phyloP scores from a whole-genome alignment of 352 stramenopile genomes.

The Phytophthora niederhauseri region DNA sequence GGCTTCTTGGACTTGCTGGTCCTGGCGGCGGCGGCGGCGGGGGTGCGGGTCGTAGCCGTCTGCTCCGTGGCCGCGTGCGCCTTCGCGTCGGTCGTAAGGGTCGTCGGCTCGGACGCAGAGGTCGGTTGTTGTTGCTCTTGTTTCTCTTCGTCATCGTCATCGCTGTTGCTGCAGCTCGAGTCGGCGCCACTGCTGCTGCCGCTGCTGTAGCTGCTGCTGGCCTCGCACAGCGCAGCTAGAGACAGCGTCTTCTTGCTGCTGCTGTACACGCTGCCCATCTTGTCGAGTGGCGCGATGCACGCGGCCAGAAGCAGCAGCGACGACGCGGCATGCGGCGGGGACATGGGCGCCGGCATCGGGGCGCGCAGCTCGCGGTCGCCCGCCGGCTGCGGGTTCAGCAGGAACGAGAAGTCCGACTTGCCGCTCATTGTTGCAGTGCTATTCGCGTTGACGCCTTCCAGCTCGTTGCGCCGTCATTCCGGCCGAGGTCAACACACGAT shows the following conservation, averaged over 20 bases:
- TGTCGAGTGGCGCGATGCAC: constrained; percentile 50
- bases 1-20: constrained; percentile 10
- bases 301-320: constrained; percentile 46
- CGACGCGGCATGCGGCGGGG: constrained; percentile 23
- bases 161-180: constrained; percentile 12
- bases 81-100: not conserved
- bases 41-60: no score
- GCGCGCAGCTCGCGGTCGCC: not conserved
- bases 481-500: no score
- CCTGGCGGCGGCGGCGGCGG: not conserved
- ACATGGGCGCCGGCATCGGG: constrained; percentile 24
- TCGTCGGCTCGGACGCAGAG: not conserved
- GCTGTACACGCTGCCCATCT: constrained; percentile 13
- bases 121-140: constrained; percentile 4
- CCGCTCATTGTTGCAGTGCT: constrained; percentile 40
- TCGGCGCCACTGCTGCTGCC: constrained; percentile 13
- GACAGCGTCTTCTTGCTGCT: constrained; percentile 21
- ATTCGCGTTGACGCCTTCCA: no score
- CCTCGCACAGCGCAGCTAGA: constrained; percentile 28
- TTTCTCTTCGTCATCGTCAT: constrained; percentile 7
- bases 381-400: constrained; percentile 42
- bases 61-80: no score
- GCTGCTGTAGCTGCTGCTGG: constrained; percentile 20
- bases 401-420: constrained; percentile 52
- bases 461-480: no score